These are phyloP conservation scores for Candida corydali DNA, from an alignment of 805 yeast genomes.

Conservation along the genomic window DNA sequence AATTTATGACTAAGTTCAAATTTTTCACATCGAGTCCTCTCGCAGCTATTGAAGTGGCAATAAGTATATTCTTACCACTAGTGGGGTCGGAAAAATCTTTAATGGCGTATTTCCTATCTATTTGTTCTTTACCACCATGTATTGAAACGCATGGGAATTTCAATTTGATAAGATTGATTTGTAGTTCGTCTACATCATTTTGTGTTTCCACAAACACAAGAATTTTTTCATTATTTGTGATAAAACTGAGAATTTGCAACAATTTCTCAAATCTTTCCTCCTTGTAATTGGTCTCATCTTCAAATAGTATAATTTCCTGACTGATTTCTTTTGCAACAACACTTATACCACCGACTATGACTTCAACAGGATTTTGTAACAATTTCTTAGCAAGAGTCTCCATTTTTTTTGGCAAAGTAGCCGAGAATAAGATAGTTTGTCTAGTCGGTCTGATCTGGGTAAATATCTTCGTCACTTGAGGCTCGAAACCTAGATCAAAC, in stretches of 20 bases:
- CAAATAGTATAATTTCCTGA: slow-evolving; percentile 65
- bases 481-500: slow-evolving; percentile 97
- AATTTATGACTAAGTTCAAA: slow-evolving; percentile 71
- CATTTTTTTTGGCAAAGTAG: slow-evolving; percentile 84
- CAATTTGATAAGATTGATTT: slow-evolving; percentile 46
- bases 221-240: slow-evolving; percentile 41
- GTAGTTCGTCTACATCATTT: slow-evolving; percentile 72
- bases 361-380: slow-evolving; percentile 63
- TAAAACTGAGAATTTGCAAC: slow-evolving; percentile 51
- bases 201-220: slow-evolving; percentile 88
- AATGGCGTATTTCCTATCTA: slow-evolving; percentile 73
- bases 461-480: slow-evolving; percentile 82
- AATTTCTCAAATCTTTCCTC: slow-evolving; percentile 27
- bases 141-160: slow-evolving; percentile 63
- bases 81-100: slow-evolving; percentile 53
- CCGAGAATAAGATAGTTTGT: slow-evolving; percentile 88
- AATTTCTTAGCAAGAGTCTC: slow-evolving; percentile 69
- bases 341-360: slow-evolving; percentile 75
- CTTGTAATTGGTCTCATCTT: slow-evolving; percentile 29
- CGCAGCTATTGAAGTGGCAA: slow-evolving; percentile 94
- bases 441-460: slow-evolving; percentile 76
- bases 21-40: slow-evolving; percentile 93
- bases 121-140: slow-evolving; percentile 91
- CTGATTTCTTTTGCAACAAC: slow-evolving; percentile 76
- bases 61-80: slow-evolving; percentile 58